These are phyloP conservation scores for Chytridiales sp. DNA, from an alignment of 371 early-diverging fungal species.

Conservation along the genomic window DNA sequence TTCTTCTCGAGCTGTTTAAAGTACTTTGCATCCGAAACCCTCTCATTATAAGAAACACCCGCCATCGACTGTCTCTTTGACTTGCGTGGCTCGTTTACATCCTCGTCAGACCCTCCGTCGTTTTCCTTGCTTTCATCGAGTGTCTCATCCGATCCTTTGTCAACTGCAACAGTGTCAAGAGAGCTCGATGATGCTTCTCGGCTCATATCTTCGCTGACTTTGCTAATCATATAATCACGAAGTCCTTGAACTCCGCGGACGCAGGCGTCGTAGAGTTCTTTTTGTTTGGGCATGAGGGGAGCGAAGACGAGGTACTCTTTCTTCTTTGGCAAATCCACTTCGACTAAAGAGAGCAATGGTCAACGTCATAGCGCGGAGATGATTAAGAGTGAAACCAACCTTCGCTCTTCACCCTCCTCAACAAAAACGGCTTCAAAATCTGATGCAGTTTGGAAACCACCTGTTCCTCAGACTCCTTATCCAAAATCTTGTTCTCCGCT, in stretches of 20 bases:
- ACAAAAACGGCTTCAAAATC: constrained; percentile 90
- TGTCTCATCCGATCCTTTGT: neutral
- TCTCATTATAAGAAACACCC: constrained; percentile 45
- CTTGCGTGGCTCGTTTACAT: neutral
- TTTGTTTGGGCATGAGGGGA: constrained; percentile 79
- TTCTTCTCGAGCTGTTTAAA: constrained; percentile 70
- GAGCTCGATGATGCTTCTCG: constrained; percentile 24
- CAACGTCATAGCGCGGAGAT: neutral
- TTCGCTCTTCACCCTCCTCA: constrained; percentile 95
- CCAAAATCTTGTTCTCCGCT: constrained; percentile 55
- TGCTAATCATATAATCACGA: constrained; percentile 62
- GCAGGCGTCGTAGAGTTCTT: constrained; percentile 81
- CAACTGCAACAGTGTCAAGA: neutral
- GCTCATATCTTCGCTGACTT: constrained; percentile 37
- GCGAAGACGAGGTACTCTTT: constrained; percentile 85
- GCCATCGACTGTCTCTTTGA: constrained; percentile 8
- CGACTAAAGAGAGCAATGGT: too few relatives aligned
- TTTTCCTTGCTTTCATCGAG: neutral
- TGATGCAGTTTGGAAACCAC: constrained; percentile 82
- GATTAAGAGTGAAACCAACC: constrained; percentile 22
- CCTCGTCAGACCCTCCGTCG: neutral
- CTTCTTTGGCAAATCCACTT: constrained; percentile 83
- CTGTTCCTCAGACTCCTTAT: constrained; percentile 67
- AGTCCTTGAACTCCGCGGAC: constrained; percentile 60
- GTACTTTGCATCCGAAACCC: constrained; percentile 92